Evolutionary conservation across 2,329 filamentous ascomycete genomes (phyloP).

Genomic region (Pseudomassariella vexata): DNA sequence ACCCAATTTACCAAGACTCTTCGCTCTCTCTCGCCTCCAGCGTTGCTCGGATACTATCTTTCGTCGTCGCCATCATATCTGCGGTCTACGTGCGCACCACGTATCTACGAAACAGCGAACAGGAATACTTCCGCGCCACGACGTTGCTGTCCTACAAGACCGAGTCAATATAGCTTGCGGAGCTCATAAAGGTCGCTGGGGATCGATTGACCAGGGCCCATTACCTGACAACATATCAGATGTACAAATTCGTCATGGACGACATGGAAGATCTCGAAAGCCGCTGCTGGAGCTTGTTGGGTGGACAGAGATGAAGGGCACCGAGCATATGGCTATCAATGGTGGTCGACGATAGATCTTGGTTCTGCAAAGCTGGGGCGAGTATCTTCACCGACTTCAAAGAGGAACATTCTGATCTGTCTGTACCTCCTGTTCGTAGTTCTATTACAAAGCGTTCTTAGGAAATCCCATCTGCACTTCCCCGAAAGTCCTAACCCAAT

Average conservation of each 20-base stretch:
- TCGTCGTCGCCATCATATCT: conserved; percentile 38
- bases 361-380: conserved; percentile 30
- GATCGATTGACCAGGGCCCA: conserved; percentile 20
- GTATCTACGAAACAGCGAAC: conserved; percentile 38
- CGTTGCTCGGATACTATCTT: conserved; percentile 40
- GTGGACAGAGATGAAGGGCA: conserved; percentile 31
- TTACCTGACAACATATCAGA: conserved; percentile 33
- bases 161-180: conserved; percentile 37
- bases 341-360: conserved; percentile 28
- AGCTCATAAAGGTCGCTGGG: conserved; percentile 28
- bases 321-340: conserved; percentile 13
- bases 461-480: not conserved
- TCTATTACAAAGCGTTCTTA: not conserved
- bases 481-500: no score
- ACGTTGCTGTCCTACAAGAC: conserved; percentile 40
- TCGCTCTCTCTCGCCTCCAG: conserved; percentile 38
- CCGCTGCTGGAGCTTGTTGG: conserved; percentile 37
- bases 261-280: conserved; percentile 37
- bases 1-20: conserved; percentile 29
- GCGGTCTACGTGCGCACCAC: conserved; percentile 36
- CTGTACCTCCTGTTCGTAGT: no score
- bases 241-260: conserved; percentile 43
- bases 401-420: no score
- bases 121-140: conserved; percentile 42
- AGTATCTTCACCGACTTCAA: no score